Base-by-base conservation (phyloP, 306 rosid species). In the Canavalia gladiata region DNA sequence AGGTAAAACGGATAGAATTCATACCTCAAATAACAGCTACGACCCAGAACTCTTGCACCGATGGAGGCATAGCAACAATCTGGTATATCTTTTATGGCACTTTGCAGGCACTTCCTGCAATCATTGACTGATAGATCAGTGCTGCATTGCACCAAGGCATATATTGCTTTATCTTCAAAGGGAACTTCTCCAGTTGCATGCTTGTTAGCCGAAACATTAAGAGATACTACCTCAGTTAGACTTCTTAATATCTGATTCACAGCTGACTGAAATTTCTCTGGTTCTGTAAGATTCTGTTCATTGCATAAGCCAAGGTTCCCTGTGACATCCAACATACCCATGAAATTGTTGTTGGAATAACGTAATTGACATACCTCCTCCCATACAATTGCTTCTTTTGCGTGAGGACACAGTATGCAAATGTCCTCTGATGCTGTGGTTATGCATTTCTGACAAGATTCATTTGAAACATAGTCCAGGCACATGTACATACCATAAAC, bases 101-200 rank as follows among this genome's bases (percentile, higher is more conserved):
- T 84, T 74, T 49, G 37, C 12, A 92, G 86, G 77, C 97, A 92
- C 12, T 3, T 50, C 31, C 41, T 66, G 72, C 97, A 92, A 52
- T 84, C 84, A 43, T 4, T 60, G 5, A 74, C 67, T 45, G 94
- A 81, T 79, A 92, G 84, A 81, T 92, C 97, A 29, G 41, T 68
- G 0, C 90, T 88, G 60, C 97, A 90, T 87, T 90, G 97, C 30
- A 86, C 92, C 5, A 92, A 74, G 29, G 86, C 91, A 80, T 82
- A 90, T 70, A 92, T 12, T 13, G 81, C 79, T 41, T 79, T 5
- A 12, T 79, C 86, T 12, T 72, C 68, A 72, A 71, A 87, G 31
- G 80, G 58, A 6, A 34, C 82, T 41, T 87, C 83, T 46, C 87
- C 83, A 1, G 85, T 79, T 30, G 90, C 91, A 83, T 81, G 88